phyloP scores from a whole-genome alignment of 2,329 filamentous ascomycete species.

The Xylariaceae sp. region DNA sequence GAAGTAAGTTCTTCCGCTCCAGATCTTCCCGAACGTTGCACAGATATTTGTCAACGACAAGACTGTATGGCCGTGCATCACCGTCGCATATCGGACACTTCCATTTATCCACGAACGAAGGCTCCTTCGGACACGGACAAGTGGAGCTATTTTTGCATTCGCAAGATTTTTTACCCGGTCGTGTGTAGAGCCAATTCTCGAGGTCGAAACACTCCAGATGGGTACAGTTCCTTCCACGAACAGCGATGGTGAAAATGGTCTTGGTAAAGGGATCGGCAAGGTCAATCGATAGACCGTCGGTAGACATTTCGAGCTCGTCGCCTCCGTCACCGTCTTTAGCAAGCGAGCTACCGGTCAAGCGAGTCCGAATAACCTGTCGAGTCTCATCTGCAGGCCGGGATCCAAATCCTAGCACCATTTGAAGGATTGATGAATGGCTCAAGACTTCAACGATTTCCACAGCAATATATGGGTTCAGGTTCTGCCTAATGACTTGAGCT shows the following conservation, averaged over 20 bases:
- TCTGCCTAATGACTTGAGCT: slow-evolving; percentile 12
- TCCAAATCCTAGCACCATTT: slow-evolving; percentile 36
- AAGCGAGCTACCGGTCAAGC: slow-evolving; percentile 33
- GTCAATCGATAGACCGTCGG: slow-evolving; percentile 58
- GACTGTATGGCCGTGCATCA: slow-evolving; percentile 71
- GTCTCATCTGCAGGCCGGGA: slow-evolving; percentile 48
- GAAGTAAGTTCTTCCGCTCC: slow-evolving; percentile 43
- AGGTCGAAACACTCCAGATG: slow-evolving; percentile 92
- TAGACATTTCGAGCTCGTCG: slow-evolving; percentile 62
- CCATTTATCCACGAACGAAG: slow-evolving; percentile 68
- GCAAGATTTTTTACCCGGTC: slow-evolving; percentile 45
- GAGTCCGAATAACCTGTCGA: slow-evolving; percentile 54
- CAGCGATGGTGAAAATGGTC: slow-evolving; percentile 66
- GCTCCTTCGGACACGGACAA: slow-evolving; percentile 45
- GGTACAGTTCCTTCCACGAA: slow-evolving; percentile 64
- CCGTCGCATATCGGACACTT: slow-evolving; percentile 78
- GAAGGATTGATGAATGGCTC: slow-evolving; percentile 43
- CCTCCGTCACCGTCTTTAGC: slow-evolving; percentile 50
- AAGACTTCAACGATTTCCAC: slow-evolving; percentile 67
- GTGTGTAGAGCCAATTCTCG: slow-evolving; percentile 71
- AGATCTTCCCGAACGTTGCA: slow-evolving; percentile 58
- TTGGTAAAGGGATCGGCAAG: slow-evolving; percentile 67
- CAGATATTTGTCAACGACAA: slow-evolving; percentile 75
- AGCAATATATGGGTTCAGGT: slow-evolving; percentile 57
- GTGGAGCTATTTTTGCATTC: slow-evolving; percentile 35